Percentiles rank a stretch among this genome's conserved stretches.
Conservation (phyloP, 2,329 filamentous ascomycete species). For the Chrysoporthe deuterocubensis region DNA sequence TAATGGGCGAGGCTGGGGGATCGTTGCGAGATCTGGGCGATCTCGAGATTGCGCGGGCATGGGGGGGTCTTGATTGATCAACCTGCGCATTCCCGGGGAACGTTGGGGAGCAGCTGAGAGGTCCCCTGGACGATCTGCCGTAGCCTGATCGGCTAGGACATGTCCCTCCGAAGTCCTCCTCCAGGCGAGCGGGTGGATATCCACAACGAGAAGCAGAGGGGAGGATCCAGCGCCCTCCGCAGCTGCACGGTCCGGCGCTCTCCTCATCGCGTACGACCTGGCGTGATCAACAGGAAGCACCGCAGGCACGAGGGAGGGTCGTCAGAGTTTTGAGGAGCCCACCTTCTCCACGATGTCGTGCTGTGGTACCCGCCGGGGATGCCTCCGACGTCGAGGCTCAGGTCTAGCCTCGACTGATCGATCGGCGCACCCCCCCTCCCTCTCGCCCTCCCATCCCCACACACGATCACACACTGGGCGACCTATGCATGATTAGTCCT, state of each 20-base stretch:
- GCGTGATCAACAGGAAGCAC: slow-evolving; percentile 11
- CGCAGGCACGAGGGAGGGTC: slow-evolving; percentile 7
- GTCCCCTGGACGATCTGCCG: slow-evolving; percentile 16
- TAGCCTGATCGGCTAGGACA: slow-evolving; percentile 7
- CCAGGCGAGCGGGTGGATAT: not conserved
- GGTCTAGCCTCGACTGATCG: slow-evolving; percentile 4
- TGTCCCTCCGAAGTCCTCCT: not conserved
- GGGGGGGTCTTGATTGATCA: slow-evolving; percentile 21
- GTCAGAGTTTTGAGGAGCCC: slow-evolving; percentile 23
- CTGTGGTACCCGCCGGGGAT: slow-evolving; percentile 14
- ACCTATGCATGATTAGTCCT: slow-evolving; percentile 25
- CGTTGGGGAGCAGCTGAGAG: not conserved
- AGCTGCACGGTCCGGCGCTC: not conserved
- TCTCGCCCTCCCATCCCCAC: slow-evolving; percentile 9
- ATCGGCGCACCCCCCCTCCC: slow-evolving; percentile 12
- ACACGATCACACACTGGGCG: slow-evolving; percentile 23
- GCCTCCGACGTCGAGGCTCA: not conserved
- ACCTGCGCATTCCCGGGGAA: not conserved
- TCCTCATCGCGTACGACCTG: slow-evolving; percentile 7
- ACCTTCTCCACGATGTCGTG: slow-evolving; percentile 26
- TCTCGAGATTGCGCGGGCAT: slow-evolving; percentile 18
- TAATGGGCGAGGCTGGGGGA: slow-evolving; percentile 25
- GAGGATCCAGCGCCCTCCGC: not conserved
- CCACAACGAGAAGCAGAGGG: not conserved
- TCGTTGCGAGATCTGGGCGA: slow-evolving; percentile 29